Evolutionary conservation across 1,284 basidiomycete genomes (phyloP).

Genomic region (Trichosporon faecale): DNA sequence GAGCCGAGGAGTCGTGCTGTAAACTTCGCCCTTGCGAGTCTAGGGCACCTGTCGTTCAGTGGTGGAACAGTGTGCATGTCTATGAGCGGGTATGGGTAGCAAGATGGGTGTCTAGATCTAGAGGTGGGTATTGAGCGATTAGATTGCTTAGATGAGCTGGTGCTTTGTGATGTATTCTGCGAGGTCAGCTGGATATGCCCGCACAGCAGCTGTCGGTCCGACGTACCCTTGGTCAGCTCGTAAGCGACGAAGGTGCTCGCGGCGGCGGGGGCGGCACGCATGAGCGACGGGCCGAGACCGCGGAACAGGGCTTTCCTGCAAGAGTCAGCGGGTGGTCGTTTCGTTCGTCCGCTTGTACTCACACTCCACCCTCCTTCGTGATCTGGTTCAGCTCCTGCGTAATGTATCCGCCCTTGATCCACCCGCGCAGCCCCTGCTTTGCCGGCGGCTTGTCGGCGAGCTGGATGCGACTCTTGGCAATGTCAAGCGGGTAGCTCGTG

Average conservation of each 20-base stretch:
- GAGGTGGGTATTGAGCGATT: background rate
- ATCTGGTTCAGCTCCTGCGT: conserved; percentile 65
- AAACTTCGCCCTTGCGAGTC: too few species aligned
- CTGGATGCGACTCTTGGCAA: conserved; percentile 87
- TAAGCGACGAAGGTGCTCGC: conserved; percentile 89
- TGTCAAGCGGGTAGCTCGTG: conserved; percentile 85
- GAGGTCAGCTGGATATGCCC: background rate
- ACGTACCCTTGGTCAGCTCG: conserved; percentile 68
- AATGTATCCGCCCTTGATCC: conserved; percentile 63
- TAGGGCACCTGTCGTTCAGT: too few species aligned
- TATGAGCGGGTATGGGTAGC: background rate
- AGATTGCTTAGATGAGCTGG: conserved; percentile 34
- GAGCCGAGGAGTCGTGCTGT: too few species aligned
- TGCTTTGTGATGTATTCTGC: conserved; percentile 41
- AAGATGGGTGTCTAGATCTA: background rate
- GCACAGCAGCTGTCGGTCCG: background rate
- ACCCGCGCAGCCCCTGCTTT: conserved; percentile 56
- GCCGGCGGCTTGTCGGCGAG: conserved; percentile 69
- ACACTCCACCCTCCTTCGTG: conserved; percentile 71
- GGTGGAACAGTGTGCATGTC: conserved; percentile 5
- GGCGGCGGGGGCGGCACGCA: conserved; percentile 81
- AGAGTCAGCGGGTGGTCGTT: conserved; percentile 3
- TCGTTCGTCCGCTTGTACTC: conserved; percentile 28
- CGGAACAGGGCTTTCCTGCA: conserved; percentile 66
- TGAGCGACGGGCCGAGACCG: conserved; percentile 67